phyloP scores from a whole-genome alignment of 768 basidiomycete species.

The Mycena leptocephala region DNA sequence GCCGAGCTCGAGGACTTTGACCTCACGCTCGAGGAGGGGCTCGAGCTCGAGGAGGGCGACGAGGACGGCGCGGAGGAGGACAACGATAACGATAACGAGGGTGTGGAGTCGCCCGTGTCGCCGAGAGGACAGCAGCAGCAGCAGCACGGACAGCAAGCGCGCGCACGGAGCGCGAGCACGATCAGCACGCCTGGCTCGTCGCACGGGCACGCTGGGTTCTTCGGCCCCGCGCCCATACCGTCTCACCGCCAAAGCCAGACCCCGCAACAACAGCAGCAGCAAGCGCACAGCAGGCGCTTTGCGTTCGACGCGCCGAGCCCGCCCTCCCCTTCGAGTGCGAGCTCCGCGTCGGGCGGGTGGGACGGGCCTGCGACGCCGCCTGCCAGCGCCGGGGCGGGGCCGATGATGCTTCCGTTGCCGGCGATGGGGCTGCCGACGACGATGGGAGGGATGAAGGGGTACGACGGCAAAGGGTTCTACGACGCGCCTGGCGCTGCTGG shows the following conservation, averaged over 20 bases:
- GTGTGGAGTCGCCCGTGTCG: too few relatives aligned
- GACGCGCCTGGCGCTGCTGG: not conserved
- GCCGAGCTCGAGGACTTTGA: too few relatives aligned
- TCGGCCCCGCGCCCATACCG: not conserved
- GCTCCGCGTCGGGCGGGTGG: not conserved
- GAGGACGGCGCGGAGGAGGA: too few relatives aligned
- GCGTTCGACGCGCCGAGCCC: constrained; percentile 20
- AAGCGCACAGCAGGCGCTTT: not conserved
- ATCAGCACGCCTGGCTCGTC: not conserved
- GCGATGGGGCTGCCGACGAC: not conserved
- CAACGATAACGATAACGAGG: too few relatives aligned
- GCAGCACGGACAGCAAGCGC: not conserved
- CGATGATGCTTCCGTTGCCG: not conserved
- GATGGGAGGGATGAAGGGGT: too few relatives aligned
- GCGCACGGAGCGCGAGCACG: constrained; percentile 7
- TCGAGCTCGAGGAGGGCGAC: too few relatives aligned
- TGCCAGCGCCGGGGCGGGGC: not conserved
- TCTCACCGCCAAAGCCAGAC: too few relatives aligned
- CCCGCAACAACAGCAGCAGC: not conserved
- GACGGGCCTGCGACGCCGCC: constrained; percentile 12
- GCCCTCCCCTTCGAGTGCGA: not conserved
- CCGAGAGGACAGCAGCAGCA: too few relatives aligned
- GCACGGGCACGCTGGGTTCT: not conserved
- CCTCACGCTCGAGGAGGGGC: too few relatives aligned
- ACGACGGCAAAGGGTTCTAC: not conserved